Conservation (phyloP, 495 filamentous ascomycete species). For the Penicillium daleae region DNA sequence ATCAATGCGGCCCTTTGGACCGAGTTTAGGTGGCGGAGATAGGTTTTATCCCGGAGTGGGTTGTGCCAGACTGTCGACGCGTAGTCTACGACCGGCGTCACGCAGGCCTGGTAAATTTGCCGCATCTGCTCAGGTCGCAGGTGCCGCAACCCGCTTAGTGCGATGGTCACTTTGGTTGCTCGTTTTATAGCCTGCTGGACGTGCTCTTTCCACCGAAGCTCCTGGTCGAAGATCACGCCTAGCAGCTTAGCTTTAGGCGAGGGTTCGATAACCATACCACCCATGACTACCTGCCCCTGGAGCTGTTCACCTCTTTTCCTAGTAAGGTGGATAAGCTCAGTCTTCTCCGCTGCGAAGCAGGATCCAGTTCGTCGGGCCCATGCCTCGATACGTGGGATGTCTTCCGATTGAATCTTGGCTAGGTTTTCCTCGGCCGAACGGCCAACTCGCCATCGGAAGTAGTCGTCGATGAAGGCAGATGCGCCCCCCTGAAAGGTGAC, state of each 20-base stretch:
- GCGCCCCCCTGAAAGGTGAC: slow-evolving; percentile 26
- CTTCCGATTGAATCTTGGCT: slow-evolving; percentile 13
- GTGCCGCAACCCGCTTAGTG: slow-evolving; percentile 7
- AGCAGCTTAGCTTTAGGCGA: slow-evolving; percentile 8
- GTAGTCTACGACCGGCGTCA: slow-evolving; percentile 12
- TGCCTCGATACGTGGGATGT: slow-evolving; percentile 22
- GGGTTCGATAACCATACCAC: neutral
- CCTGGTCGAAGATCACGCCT: slow-evolving; percentile 9
- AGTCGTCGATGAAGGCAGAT: slow-evolving; percentile 33
- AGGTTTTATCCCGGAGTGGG: slow-evolving; percentile 15
- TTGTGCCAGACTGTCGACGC: slow-evolving; percentile 17
- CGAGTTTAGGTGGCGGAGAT: slow-evolving; percentile 15
- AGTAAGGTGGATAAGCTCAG: slow-evolving; percentile 31
- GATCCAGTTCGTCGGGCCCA: slow-evolving; percentile 24
- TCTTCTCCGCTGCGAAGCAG: slow-evolving; percentile 30
- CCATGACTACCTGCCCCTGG: neutral
- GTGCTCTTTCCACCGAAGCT: slow-evolving; percentile 9
- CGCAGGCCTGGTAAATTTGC: slow-evolving; percentile 15
- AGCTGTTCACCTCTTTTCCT: slow-evolving; percentile 13
- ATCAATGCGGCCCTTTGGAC: slow-evolving; percentile 8
- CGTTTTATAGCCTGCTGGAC: slow-evolving; percentile 4
- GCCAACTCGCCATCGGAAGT: slow-evolving; percentile 27
- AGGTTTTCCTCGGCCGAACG: slow-evolving; percentile 25
- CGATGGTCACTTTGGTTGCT: slow-evolving; percentile 6
- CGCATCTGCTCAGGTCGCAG: slow-evolving; percentile 17